phyloP scores from a whole-genome alignment of 805 yeast species.

The Pichia kluyveri region DNA sequence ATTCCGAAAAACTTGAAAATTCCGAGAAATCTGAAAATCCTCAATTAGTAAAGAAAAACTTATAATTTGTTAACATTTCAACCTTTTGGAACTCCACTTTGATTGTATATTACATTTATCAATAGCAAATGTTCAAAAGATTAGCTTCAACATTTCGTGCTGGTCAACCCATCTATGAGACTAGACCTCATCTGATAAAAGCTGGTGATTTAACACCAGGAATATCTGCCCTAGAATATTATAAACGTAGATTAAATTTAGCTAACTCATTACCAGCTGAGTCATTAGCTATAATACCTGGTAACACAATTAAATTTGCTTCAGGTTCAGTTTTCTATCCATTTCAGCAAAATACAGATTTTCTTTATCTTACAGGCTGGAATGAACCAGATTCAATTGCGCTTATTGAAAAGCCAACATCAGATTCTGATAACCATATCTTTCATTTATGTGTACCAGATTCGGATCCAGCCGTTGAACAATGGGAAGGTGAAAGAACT shows the following conservation, averaged over 20 bases:
- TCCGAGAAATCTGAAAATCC: too few relatives aligned
- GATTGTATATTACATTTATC: background rate
- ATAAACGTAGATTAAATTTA: conserved; percentile 54
- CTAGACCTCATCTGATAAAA: conserved; percentile 65
- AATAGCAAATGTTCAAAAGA: background rate
- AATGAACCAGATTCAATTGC: conserved; percentile 77
- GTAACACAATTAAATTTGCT: conserved; percentile 64
- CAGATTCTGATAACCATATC: conserved; percentile 35
- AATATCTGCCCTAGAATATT: conserved; percentile 76
- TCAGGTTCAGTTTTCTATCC: conserved; percentile 88
- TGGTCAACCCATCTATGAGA: conserved; percentile 86
- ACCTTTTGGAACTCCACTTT: background rate
- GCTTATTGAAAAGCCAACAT: conserved; percentile 49
- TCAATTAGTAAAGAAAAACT: too few relatives aligned
- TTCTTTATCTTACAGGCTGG: conserved; percentile 87
- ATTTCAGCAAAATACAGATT: conserved; percentile 86
- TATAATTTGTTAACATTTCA: too few relatives aligned
- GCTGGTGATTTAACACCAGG: conserved; percentile 86
- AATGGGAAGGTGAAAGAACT: conserved; percentile 93
- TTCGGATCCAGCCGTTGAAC: conserved; percentile 65
- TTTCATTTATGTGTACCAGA: conserved; percentile 84
- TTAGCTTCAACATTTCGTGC: conserved; percentile 19
- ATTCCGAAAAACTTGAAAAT: too few relatives aligned
- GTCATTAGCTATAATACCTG: conserved; percentile 67
- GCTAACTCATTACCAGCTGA: conserved; percentile 48